Base-by-base conservation (phyloP, 2,329 filamentous ascomycete genomes). In the Exophiala sp. region DNA sequence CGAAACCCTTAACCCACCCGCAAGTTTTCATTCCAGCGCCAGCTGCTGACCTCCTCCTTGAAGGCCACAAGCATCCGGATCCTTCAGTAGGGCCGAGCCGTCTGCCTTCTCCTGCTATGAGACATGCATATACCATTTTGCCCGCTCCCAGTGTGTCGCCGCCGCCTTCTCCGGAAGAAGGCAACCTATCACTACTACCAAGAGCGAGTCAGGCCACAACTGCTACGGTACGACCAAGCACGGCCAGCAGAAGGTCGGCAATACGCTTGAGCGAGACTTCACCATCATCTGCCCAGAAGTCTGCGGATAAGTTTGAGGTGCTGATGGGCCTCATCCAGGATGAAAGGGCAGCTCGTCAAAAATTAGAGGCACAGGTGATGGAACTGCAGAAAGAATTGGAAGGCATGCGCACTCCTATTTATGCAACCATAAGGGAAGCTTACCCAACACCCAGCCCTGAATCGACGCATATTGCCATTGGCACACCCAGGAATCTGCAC, bases 291-390 rank as follows among this genome's bases (percentile, higher is more conserved):
- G 53, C 55, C 21, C 53, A 50, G 13, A 50, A 56, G 18, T 51
- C 71, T 3, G 65, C 71, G 13, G 71, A 75, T 35, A 70, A 74
- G 46, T 73, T 74, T 55, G 72, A 69, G 49, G 67, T 69, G 0
- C 62, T 75, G 2, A 66, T 73, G 22, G 71, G 67, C 10, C 64
- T 75, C 1, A 64, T 75, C 10, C 66, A 70, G 4, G 64, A 70
- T 41, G 73, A 75, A 54, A 70, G 74, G 53, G 66, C 65, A 3
- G 72, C 73, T 1, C 70, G 73, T 23, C 65, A 69, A 30, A 65
- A 64, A 18, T 63, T 75, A 1, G 73, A 75, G 57, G 62, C 62
- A 27, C 70, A 75, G 56, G 64, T 75, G 2, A 59, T 65, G 5
- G 58, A 64, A 27, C 60, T 75, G 3, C 69, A 70, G 34, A 66